phyloP scores from a whole-genome alignment of 2,329 filamentous ascomycete genomes.

The Pseudogymnoascus verrucosus region DNA sequence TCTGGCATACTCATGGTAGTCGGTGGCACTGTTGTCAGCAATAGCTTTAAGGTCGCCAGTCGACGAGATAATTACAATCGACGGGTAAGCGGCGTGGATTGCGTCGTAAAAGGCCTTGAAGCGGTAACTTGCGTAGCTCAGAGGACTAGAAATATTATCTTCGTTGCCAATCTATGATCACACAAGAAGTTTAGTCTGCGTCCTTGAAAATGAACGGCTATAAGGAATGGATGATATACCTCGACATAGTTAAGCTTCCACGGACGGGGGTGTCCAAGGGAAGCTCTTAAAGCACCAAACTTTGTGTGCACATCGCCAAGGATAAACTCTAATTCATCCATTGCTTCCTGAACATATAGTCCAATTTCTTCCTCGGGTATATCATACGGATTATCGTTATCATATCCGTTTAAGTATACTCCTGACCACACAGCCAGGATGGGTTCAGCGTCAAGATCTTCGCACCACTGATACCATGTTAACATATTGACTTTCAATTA shows the following conservation, averaged over 20 bases:
- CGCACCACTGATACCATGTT: constrained; percentile 31
- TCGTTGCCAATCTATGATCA: constrained; percentile 17
- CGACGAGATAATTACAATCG: constrained; percentile 36
- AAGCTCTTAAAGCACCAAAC: constrained; percentile 40
- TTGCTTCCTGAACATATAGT: constrained; percentile 38
- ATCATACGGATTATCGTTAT: constrained; percentile 21
- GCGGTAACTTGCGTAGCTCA: constrained; percentile 31
- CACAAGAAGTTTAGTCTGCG: not conserved
- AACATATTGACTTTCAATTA: not conserved
- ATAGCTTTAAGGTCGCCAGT: constrained; percentile 17
- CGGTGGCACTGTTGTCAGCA: constrained; percentile 10
- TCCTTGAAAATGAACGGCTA: not conserved
- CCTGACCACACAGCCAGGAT: constrained; percentile 42
- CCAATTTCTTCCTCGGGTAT: constrained; percentile 36
- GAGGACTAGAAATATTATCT: constrained; percentile 36
- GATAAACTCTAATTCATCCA: constrained; percentile 46
- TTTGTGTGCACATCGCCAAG: constrained; percentile 36
- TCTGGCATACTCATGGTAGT: constrained; percentile 22
- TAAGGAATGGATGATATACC: constrained; percentile 28
- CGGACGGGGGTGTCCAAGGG: constrained; percentile 41
- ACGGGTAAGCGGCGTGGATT: constrained; percentile 30
- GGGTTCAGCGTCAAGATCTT: constrained; percentile 39
- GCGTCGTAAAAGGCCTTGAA: constrained; percentile 42
- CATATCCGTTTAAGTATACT: constrained; percentile 31
- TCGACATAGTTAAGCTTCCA: constrained; percentile 44